These are phyloP conservation scores for Lagerstroemia speciosa DNA, from an alignment of 345 rosid genomes.

Conservation along the genomic window DNA sequence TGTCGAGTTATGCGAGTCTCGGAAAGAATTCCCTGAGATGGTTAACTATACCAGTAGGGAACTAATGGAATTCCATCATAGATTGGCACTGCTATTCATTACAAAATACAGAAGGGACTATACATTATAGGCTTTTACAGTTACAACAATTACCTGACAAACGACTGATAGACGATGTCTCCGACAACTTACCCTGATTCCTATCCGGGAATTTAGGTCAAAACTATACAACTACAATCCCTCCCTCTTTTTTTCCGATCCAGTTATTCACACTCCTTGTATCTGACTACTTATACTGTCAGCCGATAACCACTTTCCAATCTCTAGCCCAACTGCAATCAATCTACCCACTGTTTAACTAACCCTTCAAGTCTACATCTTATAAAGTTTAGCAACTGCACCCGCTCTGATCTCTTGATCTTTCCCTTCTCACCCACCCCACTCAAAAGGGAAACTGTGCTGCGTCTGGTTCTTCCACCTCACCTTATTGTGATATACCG, in stretches of 20 bases:
- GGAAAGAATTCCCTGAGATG: neutral
- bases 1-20: neutral
- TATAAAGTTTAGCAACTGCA: too few relatives aligned
- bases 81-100: neutral
- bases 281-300: neutral
- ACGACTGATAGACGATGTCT: neutral
- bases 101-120: neutral
- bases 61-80: neutral
- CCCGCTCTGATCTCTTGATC: too few relatives aligned
- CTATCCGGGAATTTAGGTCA: neutral
- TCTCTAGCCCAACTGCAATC: slow-evolving; percentile 35
- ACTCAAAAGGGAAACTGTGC: neutral
- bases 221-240: neutral
- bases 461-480: slow-evolving; percentile 1
- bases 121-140: neutral
- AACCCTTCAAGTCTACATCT: too few relatives aligned
- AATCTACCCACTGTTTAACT: too few relatives aligned
- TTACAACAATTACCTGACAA: neutral
- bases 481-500: slow-evolving; percentile 22
- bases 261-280: neutral
- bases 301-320: neutral
- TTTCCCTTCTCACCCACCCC: too few relatives aligned
- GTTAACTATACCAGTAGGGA: neutral
- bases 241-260: too few relatives aligned
- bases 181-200: neutral